Conservation (phyloP, 495 filamentous ascomycete genomes). For the Mytilinidion resinicola region DNA sequence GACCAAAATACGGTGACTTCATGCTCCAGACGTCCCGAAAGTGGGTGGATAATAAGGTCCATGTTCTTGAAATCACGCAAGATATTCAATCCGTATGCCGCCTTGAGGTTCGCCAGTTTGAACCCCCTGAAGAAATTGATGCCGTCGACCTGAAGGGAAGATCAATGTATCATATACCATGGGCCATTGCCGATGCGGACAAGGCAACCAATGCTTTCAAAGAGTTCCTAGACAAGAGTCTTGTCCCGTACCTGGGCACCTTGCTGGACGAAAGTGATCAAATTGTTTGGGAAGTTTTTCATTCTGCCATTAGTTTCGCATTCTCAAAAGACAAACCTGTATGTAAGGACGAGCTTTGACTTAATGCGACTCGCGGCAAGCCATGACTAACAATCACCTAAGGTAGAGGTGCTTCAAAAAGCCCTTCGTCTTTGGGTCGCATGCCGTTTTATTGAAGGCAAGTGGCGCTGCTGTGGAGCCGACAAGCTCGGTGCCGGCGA, state of each 20-base stretch:
- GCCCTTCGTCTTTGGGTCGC: conserved; percentile 37
- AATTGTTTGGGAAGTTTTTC: conserved; percentile 37
- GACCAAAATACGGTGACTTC: conserved; percentile 37
- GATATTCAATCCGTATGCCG: conserved; percentile 17
- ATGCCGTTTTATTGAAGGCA: conserved; percentile 38
- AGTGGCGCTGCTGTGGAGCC: conserved; percentile 36
- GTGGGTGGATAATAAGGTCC: conserved; percentile 27
- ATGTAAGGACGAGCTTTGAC: no score
- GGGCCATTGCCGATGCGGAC: conserved; percentile 36
- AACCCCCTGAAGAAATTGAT: conserved; percentile 25
- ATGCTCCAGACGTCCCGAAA: conserved; percentile 31
- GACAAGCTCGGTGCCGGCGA: conserved; percentile 26
- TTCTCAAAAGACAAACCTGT: no score
- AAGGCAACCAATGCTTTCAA: conserved; percentile 31
- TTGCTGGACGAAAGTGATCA: conserved; percentile 34
- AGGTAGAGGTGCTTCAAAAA: conserved; percentile 37
- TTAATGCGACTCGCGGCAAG: no score
- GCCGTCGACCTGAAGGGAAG: conserved; percentile 32
- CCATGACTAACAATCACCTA: background rate
- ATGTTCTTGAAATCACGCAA: conserved; percentile 13
- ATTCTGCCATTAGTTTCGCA: conserved; percentile 32
- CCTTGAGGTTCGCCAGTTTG: conserved; percentile 34
- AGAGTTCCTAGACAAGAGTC: conserved; percentile 29
- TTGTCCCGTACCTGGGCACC: conserved; percentile 30
- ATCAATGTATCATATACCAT: conserved; percentile 38